Conservation (phyloP, 305 asterid genomes). For the Striga hermonthica region DNA sequence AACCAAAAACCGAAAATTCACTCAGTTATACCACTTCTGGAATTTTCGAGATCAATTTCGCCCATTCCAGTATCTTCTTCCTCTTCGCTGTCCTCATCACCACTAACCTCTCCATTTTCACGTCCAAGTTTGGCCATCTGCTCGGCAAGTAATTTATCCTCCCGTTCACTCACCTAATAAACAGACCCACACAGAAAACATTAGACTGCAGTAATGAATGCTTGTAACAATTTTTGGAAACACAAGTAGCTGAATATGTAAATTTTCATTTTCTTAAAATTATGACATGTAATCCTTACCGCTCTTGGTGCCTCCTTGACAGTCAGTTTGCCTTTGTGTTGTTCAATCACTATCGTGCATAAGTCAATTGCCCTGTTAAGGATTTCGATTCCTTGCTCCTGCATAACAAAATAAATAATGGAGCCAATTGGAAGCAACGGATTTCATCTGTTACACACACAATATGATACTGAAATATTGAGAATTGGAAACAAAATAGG, state of each 20-base stretch:
- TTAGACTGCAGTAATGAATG: not conserved
- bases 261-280: constrained; percentile 1
- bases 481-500: constrained; percentile 3
- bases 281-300: constrained; percentile 45
- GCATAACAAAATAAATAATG: constrained; percentile 30
- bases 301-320: constrained; percentile 93
- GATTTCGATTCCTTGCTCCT: constrained; percentile 93
- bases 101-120: constrained; percentile 79
- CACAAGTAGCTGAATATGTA: not conserved
- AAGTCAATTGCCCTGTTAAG: constrained; percentile 86
- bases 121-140: constrained; percentile 71
- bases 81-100: constrained; percentile 87
- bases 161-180: constrained; percentile 90
- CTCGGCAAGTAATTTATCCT: constrained; percentile 80
- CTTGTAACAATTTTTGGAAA: not conserved
- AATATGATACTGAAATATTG: not conserved
- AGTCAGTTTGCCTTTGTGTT: constrained; percentile 80
- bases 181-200: constrained; percentile 22
- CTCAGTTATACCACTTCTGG: constrained; percentile 50
- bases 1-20: constrained; percentile 31
- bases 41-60: constrained; percentile 62
- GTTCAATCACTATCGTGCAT: constrained; percentile 74
- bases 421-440: constrained; percentile 8
- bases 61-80: constrained; percentile 99
- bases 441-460: constrained; percentile 2